Percentiles rank a stretch among this genome's conserved stretches.
Conservation (phyloP, 1,284 basidiomycete genomes). For the Boletus semigastroideus region DNA sequence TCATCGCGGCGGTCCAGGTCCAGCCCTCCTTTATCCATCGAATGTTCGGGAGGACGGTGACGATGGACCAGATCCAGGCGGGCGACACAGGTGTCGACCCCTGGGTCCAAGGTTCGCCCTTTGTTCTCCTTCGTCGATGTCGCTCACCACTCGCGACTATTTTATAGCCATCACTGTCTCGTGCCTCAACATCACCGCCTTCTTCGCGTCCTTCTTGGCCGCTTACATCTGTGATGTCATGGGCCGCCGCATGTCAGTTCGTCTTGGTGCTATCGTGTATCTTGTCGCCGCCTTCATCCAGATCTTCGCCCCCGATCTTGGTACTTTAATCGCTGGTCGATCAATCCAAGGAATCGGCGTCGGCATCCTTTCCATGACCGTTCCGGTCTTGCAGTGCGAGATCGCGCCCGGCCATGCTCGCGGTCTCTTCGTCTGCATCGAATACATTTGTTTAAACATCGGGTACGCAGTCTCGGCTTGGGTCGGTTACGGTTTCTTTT, state of each 20-base stretch:
- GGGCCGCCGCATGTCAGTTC: conserved; percentile 49
- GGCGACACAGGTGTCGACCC: conserved; percentile 46
- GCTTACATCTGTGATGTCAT: conserved; percentile 51
- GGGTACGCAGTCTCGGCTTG: conserved; percentile 53
- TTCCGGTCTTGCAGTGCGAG: conserved; percentile 53
- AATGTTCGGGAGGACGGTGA: conserved; percentile 46
- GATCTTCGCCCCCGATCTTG: conserved; percentile 44
- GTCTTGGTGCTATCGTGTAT: conserved; percentile 49
- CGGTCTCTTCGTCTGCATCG: conserved; percentile 51
- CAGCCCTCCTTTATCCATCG: conserved; percentile 51
- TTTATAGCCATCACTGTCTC: conserved; percentile 51
- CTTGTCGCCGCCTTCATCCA: conserved; percentile 49
- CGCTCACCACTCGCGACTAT: not conserved
- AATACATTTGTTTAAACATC: conserved; percentile 50
- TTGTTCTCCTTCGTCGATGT: not conserved
- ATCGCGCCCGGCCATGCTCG: conserved; percentile 53
- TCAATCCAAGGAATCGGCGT: conserved; percentile 48
- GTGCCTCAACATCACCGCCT: conserved; percentile 50
- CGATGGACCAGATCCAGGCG: conserved; percentile 42
- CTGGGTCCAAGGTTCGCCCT: conserved; percentile 43
- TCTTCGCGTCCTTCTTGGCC: conserved; percentile 44
- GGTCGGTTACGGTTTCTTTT: conserved; percentile 54
- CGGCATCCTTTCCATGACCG: conserved; percentile 54
- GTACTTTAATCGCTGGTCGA: conserved; percentile 44
- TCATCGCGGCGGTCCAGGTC: conserved; percentile 51